Base-by-base conservation (phyloP, 2,329 filamentous ascomycete genomes). In the Phaeosphaeriaceae sp. region DNA sequence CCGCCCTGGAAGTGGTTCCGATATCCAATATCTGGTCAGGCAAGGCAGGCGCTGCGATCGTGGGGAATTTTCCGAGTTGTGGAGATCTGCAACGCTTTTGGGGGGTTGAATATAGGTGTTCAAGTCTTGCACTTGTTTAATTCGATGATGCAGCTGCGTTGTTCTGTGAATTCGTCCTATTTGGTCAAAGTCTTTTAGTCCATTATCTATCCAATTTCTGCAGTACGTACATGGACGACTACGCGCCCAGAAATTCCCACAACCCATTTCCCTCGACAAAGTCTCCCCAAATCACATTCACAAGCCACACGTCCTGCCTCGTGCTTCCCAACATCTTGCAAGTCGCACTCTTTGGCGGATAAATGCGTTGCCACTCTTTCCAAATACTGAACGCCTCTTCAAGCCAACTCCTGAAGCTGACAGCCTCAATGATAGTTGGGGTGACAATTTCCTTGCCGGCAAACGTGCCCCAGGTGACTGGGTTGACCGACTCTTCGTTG, bases 301-400 rank as follows among this genome's bases (percentile, higher is more conserved):
- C 93, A 68, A 99, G 81, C 91, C 94, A 97, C 65, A 88, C 85
- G 69, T 93, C 92, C 48, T 86, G 83, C 71, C 88, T 86, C 35
- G 90, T 83, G 6, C 81, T 76, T 61, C 90, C 87, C 46, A 99
- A 81, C 56, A 97, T 82, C 72, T 85, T 87, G 68, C 90, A 89
- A 59, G 89, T 93, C 52, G 87, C 83, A 2, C 89, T 91, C 6
- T 86, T 88, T 49, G 89, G 85, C n/a, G 88, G 88, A 77, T 97
- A 98, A 49, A 97, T 91, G 66, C 91, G 86, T 60, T 91, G 89
- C 95, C 95, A 99, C 81, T 98, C 95, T 44, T 84, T 86, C 91
- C 94, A 98, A 72, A 98, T 97, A 30, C 90, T 91, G 81, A 95
- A 99, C 0, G 95, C 94, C 83, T 99, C 95, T 74, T 98, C 95